Conservation (phyloP, 352 stramenopile genomes). For the Phytophthora fragariae region DNA sequence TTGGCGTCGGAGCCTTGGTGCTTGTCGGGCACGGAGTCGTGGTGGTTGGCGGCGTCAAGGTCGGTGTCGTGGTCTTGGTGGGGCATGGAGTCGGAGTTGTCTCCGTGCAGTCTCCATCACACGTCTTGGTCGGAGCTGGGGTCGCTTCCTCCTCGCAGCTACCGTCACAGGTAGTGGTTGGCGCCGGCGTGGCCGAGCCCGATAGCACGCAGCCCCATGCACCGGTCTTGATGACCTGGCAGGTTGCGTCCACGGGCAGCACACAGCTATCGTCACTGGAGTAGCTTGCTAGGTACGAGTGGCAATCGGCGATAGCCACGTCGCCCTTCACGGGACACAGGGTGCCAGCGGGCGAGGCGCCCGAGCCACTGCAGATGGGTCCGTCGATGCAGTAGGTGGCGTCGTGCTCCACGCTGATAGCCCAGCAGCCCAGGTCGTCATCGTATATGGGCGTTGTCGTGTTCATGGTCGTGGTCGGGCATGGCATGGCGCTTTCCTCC, state of each 20-base stretch:
- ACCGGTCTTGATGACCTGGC: constrained; percentile 63
- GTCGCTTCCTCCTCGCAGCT: constrained; percentile 12
- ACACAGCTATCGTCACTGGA: constrained; percentile 49
- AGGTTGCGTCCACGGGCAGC: constrained; percentile 55
- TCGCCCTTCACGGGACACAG: constrained; percentile 52
- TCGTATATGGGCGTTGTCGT: constrained; percentile 31
- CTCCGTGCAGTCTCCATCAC: constrained; percentile 7
- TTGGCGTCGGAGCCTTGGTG: constrained; percentile 9
- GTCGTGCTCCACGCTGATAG: constrained; percentile 48
- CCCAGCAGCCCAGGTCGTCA: constrained; percentile 36
- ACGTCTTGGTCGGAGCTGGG: constrained; percentile 5
- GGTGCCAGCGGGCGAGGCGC: constrained; percentile 28
- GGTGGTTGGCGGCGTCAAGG: background rate
- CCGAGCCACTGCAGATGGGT: constrained; percentile 46
- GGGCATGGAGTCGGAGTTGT: constrained; percentile 1
- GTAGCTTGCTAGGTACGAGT: constrained; percentile 60
- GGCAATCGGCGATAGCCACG: constrained; percentile 55
- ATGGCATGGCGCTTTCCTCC: constrained; percentile 11
- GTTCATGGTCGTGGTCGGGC: constrained; percentile 19
- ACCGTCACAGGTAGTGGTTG: constrained; percentile 15
- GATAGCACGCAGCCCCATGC: constrained; percentile 64
- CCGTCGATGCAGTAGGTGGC: constrained; percentile 56
- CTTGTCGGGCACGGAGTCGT: constrained; percentile 9
- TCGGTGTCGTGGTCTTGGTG: constrained; percentile 4
- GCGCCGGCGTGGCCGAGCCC: constrained; percentile 31